Percentiles rank a stretch among this genome's conserved stretches.
phyloP scores from a whole-genome alignment of 1,139 yeast species.

The Blastobotrys apis region DNA sequence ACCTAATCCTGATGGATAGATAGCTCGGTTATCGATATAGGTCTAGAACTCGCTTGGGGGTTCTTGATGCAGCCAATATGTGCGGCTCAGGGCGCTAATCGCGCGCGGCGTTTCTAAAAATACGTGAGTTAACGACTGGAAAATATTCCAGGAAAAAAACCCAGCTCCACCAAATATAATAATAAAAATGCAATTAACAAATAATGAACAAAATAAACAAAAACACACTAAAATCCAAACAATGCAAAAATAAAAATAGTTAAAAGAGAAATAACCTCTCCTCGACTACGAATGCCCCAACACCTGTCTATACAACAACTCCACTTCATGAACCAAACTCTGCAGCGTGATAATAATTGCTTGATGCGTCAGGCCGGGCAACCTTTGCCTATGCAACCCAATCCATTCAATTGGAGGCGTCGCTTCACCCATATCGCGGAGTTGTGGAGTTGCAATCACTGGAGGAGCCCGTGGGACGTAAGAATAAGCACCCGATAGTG shows the following conservation, averaged over 20 bases:
- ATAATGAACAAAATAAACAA: too few species aligned
- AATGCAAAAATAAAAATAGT: not conserved
- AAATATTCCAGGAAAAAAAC: not conserved
- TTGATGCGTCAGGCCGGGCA: conserved; percentile 86
- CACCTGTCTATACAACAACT: conserved; percentile 24
- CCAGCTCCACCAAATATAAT: not conserved
- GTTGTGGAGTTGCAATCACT: conserved; percentile 79
- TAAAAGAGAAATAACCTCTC: not conserved
- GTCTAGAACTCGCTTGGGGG: too few species aligned
- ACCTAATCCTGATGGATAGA: too few species aligned
- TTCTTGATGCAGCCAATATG: too few species aligned
- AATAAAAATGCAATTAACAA: too few species aligned
- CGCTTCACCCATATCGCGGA: conserved; percentile 89
- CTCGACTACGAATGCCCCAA: conserved; percentile 23
- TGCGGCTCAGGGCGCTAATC: too few species aligned
- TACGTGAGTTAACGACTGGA: not conserved
- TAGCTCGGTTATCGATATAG: too few species aligned
- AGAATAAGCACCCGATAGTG: conserved; percentile 49
- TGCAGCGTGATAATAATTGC: conserved; percentile 69
- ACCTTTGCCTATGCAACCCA: conserved; percentile 79
- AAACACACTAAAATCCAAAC: not conserved
- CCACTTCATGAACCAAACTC: conserved; percentile 61
- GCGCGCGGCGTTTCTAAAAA: too few species aligned
- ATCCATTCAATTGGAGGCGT: conserved; percentile 99
- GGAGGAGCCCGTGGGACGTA: conserved; percentile 74